Evolutionary conservation across 2,329 filamentous ascomycete genomes (phyloP).

Genomic region (Colletotrichum plurivorum): DNA sequence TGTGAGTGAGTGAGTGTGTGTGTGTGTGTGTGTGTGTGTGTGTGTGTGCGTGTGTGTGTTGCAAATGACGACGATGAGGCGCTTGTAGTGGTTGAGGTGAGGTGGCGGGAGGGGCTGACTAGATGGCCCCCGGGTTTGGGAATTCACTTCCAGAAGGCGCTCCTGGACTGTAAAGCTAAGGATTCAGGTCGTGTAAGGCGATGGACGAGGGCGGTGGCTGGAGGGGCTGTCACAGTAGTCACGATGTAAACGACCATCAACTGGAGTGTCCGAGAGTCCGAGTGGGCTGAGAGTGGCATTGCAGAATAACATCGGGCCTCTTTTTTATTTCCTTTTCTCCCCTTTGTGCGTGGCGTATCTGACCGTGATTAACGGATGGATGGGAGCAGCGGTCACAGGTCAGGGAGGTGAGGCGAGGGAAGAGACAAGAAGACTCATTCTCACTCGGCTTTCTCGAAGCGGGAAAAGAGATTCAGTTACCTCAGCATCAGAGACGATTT

Average conservation of each 20-base stretch:
- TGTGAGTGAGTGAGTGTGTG: not conserved
- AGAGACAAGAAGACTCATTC: not conserved
- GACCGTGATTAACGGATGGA: not conserved
- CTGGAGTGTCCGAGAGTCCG: too few relatives aligned
- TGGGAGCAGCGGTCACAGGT: not conserved
- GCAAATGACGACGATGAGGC: slow-evolving; percentile 10
- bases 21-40: not conserved
- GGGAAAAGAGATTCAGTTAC: too few relatives aligned
- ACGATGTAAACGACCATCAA: not conserved
- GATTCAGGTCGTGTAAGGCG: not conserved
- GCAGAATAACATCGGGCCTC: not conserved
- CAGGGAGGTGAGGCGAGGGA: not conserved
- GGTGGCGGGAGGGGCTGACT: not conserved
- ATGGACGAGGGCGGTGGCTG: slow-evolving; percentile 10
- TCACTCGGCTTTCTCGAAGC: too few relatives aligned
- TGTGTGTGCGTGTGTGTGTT: not conserved
- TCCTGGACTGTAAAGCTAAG: slow-evolving; percentile 17
- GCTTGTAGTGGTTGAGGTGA: not conserved
- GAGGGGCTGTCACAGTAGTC: slow-evolving; percentile 8
- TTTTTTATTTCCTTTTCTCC: not conserved
- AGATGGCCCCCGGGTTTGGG: slow-evolving; percentile 7
- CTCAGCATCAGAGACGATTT: too few relatives aligned
- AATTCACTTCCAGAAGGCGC: slow-evolving; percentile 13
- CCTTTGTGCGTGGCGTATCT: slow-evolving; percentile 11
- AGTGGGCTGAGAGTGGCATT: slow-evolving; percentile 7